A percentile compares a stretch with the other conserved stretches of the same genome.
These are phyloP conservation scores for Periconia digitata DNA, from an alignment of 2,329 filamentous ascomycete species.

Conservation along the genomic window DNA sequence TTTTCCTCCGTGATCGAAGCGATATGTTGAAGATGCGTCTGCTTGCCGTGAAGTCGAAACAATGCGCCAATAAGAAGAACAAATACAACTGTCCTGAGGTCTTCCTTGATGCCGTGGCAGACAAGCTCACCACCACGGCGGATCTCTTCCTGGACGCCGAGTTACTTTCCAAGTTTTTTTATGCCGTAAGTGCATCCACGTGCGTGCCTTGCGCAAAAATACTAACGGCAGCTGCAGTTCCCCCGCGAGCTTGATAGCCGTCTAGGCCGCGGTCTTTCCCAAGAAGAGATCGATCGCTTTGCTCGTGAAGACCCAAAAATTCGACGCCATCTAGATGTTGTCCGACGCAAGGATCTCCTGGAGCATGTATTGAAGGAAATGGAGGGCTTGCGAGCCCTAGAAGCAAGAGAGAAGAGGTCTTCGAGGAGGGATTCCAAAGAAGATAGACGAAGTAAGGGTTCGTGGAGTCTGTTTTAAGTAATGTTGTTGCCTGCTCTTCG, in stretches of 20 bases:
- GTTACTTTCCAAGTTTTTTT: slow-evolving; percentile 94
- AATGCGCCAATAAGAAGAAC: slow-evolving; percentile 80
- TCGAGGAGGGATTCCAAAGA: slow-evolving; percentile 21
- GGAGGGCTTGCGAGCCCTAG: slow-evolving; percentile 82
- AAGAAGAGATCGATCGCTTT: slow-evolving; percentile 83
- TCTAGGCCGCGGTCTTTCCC: slow-evolving; percentile 76
- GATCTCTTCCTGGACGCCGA: slow-evolving; percentile 98
- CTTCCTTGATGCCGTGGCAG: slow-evolving; percentile 95
- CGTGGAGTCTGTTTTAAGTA: slow-evolving; percentile 34
- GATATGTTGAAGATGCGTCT: slow-evolving; percentile 90
- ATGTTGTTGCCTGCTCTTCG: not conserved
- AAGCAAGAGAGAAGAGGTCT: slow-evolving; percentile 66
- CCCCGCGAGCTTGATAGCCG: slow-evolving; percentile 86
- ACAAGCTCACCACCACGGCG: slow-evolving; percentile 90
- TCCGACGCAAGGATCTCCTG: slow-evolving; percentile 85
- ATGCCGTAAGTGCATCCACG: slow-evolving; percentile 58
- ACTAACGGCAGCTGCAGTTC: slow-evolving; percentile 56
- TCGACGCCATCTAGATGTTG: slow-evolving; percentile 84
- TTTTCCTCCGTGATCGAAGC: slow-evolving; percentile 89
- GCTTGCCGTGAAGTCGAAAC: slow-evolving; percentile 83
- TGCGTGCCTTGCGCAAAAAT: not conserved
- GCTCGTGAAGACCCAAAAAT: slow-evolving; percentile 93
- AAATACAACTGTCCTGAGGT: slow-evolving; percentile 97
- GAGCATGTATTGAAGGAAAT: slow-evolving; percentile 96
- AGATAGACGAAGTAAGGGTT: slow-evolving; percentile 26